Evolutionary conservation across 139 green algal species (phyloP).

Genomic region (Picochlorum costavermella): DNA sequence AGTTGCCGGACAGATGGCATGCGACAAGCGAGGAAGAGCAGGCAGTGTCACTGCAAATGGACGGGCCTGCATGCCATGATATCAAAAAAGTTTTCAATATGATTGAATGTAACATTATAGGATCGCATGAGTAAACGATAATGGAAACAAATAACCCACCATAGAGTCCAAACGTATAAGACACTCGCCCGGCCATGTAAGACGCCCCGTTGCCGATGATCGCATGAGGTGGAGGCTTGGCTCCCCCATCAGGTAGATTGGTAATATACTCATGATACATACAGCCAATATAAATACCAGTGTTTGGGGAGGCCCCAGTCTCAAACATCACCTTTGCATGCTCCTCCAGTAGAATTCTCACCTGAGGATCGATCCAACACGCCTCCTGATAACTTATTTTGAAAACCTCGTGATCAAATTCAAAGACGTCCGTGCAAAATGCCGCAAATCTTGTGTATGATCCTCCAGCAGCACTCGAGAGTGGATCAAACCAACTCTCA

Average conservation of each 20-base stretch:
- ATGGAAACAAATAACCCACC: background rate
- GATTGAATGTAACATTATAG: constrained; percentile 18
- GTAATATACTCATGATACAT: constrained; percentile 45
- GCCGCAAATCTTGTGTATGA: constrained; percentile 42
- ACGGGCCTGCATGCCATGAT: constrained; percentile 26
- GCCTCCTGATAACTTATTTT: constrained; percentile 43
- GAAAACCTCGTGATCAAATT: constrained; percentile 59
- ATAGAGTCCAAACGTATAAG: constrained; percentile 43
- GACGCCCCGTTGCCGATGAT: constrained; percentile 28
- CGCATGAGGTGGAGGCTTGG: constrained; percentile 11
- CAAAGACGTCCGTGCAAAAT: constrained; percentile 43
- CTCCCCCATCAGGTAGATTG: background rate
- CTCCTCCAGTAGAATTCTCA: constrained; percentile 53
- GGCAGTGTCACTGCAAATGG: constrained; percentile 45
- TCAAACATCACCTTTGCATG: constrained; percentile 8
- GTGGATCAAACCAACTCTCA: constrained; percentile 16
- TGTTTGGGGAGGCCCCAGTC: background rate
- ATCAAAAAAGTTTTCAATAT: constrained; percentile 5
- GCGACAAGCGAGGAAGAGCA: constrained; percentile 49
- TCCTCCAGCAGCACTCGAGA: background rate
- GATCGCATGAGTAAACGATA: constrained; percentile 32
- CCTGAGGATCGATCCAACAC: constrained; percentile 57
- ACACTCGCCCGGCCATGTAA: constrained; percentile 42
- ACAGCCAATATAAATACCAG: constrained; percentile 39
- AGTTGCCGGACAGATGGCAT: constrained; percentile 22